These are phyloP conservation scores for Trichothecium sympodiale DNA, from an alignment of 2,329 filamentous ascomycete genomes.

Conservation along the genomic window DNA sequence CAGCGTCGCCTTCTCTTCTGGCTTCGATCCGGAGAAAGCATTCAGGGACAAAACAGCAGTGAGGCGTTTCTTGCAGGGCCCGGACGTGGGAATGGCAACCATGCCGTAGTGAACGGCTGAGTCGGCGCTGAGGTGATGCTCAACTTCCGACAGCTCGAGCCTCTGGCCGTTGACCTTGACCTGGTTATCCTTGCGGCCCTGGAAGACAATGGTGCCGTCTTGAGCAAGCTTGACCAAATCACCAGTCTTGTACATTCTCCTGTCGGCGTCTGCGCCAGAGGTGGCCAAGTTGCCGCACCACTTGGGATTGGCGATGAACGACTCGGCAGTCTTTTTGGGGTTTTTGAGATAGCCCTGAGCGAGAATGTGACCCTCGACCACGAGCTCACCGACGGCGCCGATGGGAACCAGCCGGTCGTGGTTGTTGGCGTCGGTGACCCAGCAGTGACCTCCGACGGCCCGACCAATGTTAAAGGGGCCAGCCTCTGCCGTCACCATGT, in stretches of 20 bases:
- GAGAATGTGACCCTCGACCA: constrained; percentile 15
- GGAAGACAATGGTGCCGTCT: constrained; percentile 16
- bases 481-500: not conserved
- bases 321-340: constrained; percentile 11
- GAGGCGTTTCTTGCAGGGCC: not conserved
- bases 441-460: constrained; percentile 1
- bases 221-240: constrained; percentile 32
- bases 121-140: constrained; percentile 1
- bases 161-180: constrained; percentile 42
- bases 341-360: constrained; percentile 14
- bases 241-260: constrained; percentile 30
- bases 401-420: constrained; percentile 8
- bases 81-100: not conserved
- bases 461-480: constrained; percentile 3
- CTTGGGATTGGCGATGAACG: constrained; percentile 25
- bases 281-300: constrained; percentile 1
- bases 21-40: not conserved
- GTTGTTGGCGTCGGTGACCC: not conserved
- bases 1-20: not conserved
- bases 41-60: constrained; percentile 6
- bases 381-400: constrained; percentile 14
- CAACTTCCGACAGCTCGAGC: constrained; percentile 24
- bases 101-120: constrained; percentile 7
- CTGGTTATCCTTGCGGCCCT: constrained; percentile 39
- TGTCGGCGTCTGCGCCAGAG: not conserved